phyloP scores from a whole-genome alignment of 768 basidiomycete genomes.

The Mrakia gelida region DNA sequence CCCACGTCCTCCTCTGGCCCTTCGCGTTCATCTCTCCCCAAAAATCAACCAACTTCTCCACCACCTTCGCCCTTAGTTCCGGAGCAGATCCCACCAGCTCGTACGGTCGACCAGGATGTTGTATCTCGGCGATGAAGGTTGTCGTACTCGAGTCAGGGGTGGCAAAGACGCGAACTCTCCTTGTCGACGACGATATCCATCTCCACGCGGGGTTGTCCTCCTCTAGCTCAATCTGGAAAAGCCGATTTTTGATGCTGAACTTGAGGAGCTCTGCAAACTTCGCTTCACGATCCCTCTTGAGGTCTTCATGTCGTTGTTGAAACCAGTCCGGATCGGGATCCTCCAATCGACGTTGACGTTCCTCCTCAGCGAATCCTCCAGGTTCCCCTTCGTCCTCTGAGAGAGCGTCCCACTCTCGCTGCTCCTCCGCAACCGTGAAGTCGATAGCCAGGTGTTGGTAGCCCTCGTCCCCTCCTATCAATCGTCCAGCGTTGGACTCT shows the following conservation, averaged over 20 bases:
- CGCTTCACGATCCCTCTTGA: background rate
- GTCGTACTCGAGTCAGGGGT: no score
- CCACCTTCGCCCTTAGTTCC: background rate
- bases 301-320: background rate
- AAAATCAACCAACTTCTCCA: no score
- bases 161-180: no score
- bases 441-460: background rate
- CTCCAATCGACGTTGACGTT: background rate
- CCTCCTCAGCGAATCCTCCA: no score
- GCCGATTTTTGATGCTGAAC: no score
- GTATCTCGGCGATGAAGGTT: no score
- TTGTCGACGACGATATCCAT: no score
- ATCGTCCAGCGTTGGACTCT: background rate
- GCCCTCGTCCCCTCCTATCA: background rate
- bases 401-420: no score
- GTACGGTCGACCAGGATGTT: background rate
- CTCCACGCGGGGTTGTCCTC: no score
- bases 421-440: background rate
- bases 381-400: background rate
- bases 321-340: background rate
- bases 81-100: background rate
- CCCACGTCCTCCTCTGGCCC: no score
- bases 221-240: no score
- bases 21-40: background rate
- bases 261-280: no score